Evolutionary conservation across 768 basidiomycete genomes (phyloP).

Genomic region (Kwoniella dejecticola): DNA sequence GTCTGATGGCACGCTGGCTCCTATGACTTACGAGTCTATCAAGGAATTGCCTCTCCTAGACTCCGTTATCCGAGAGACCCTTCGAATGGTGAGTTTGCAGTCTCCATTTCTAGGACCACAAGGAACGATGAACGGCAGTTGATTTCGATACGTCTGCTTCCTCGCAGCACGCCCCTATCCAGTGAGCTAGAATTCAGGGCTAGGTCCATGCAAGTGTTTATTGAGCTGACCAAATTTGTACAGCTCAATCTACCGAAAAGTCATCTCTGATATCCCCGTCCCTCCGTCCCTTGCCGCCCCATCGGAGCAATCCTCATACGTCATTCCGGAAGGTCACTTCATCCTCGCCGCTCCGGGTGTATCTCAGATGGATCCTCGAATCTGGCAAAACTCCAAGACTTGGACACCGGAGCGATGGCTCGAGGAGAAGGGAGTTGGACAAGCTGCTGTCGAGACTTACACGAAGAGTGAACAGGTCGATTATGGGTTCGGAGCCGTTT

Average conservation of each 20-base stretch:
- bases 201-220: neutral
- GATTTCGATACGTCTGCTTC: no score
- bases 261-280: conserved; percentile 79
- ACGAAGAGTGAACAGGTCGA: conserved; percentile 85
- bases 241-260: conserved; percentile 66
- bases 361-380: conserved; percentile 77
- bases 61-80: conserved; percentile 59
- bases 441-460: conserved; percentile 74
- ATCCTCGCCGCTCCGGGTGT: conserved; percentile 87
- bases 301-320: conserved; percentile 65
- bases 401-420: conserved; percentile 88
- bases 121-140: neutral
- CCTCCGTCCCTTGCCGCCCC: conserved; percentile 79
- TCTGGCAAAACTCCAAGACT: conserved; percentile 71
- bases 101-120: neutral
- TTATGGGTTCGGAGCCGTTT: conserved; percentile 92
- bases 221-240: conserved; percentile 10
- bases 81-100: conserved; percentile 58
- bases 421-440: conserved; percentile 78
- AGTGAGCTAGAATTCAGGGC: conserved; percentile 60
- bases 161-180: conserved; percentile 81
- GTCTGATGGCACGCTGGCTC: conserved; percentile 75
- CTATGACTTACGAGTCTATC: conserved; percentile 82
- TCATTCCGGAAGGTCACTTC: conserved; percentile 86
- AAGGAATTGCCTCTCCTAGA: conserved; percentile 58